Evolutionary conservation across 345 rosid genomes (phyloP).

Genomic region (Crucihimalaya himalaica): DNA sequence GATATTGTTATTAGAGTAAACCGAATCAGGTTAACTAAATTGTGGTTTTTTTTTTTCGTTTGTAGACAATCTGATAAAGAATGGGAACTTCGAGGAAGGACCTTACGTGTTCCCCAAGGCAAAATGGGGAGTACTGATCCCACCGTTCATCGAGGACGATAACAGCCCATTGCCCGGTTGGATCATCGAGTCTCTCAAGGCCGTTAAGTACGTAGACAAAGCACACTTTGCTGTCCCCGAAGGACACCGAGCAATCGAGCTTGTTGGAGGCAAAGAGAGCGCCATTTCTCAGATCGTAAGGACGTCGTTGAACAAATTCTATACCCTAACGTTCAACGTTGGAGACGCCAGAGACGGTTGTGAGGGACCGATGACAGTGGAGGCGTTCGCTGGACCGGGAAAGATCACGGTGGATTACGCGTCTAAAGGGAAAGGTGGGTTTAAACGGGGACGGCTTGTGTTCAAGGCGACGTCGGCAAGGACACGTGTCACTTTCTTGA

Average conservation of each 20-base stretch:
- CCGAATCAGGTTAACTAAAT: background rate
- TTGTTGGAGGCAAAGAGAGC: slow-evolving; percentile 77
- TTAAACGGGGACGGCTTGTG: slow-evolving; percentile 44
- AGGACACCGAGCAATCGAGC: slow-evolving; percentile 66
- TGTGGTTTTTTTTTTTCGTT: background rate
- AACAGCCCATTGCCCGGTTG: slow-evolving; percentile 80
- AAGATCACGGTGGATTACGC: slow-evolving; percentile 47
- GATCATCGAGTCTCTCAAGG: slow-evolving; percentile 80
- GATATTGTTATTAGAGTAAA: background rate
- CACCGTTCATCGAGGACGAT: slow-evolving; percentile 68
- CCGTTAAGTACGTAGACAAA: slow-evolving; percentile 65
- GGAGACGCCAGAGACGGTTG: slow-evolving; percentile 70
- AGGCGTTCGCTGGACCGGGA: slow-evolving; percentile 60
- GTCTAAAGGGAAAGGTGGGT: slow-evolving; percentile 72
- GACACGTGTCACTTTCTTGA: slow-evolving; percentile 62
- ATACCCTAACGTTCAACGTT: slow-evolving; percentile 54
- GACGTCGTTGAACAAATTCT: slow-evolving; percentile 46
- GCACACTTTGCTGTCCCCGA: slow-evolving; percentile 58
- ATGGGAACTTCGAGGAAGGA: slow-evolving; percentile 76
- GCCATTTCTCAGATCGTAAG: slow-evolving; percentile 60
- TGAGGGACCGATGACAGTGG: slow-evolving; percentile 63
- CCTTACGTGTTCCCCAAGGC: slow-evolving; percentile 58
- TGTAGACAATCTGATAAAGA: slow-evolving; percentile 64
- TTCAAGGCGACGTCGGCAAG: slow-evolving; percentile 54
- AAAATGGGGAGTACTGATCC: slow-evolving; percentile 66